Conservation (phyloP, 805 yeast genomes). For the Suhomyces emberorum region DNA sequence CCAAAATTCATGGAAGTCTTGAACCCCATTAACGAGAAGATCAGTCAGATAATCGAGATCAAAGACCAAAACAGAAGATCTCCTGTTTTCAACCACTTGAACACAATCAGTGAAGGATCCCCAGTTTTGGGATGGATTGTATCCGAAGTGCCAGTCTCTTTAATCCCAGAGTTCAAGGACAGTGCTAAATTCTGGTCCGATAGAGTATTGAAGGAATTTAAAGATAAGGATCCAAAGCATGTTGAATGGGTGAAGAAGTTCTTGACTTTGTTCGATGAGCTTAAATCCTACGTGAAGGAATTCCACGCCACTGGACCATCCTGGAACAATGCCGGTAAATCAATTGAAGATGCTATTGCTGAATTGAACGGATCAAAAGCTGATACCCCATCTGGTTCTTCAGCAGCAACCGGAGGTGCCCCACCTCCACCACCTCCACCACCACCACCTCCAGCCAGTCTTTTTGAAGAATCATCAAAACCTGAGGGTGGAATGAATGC, state of each 20-base stretch:
- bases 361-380: slow-evolving; percentile 17
- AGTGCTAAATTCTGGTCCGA: slow-evolving; percentile 94
- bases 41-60: slow-evolving; percentile 54
- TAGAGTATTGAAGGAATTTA: slow-evolving; percentile 80
- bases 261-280: slow-evolving; percentile 60
- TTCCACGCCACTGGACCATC: slow-evolving; percentile 80
- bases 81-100: slow-evolving; percentile 64
- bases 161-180: slow-evolving; percentile 80
- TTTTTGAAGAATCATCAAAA: slow-evolving; percentile 39
- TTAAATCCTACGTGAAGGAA: slow-evolving; percentile 71
- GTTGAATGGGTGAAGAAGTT: slow-evolving; percentile 79
- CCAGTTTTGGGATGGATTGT: slow-evolving; percentile 92
- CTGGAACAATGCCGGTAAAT: slow-evolving; percentile 63
- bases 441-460: slow-evolving; percentile 77
- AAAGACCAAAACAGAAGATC: slow-evolving; percentile 77
- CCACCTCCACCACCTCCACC: slow-evolving; percentile 85
- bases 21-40: slow-evolving; percentile 62
- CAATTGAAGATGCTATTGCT: slow-evolving; percentile 50
- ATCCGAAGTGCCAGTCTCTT: slow-evolving; percentile 68
- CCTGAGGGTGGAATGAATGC: slow-evolving; percentile 66
- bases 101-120: slow-evolving; percentile 83
- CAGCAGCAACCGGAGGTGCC: slow-evolving; percentile 19
- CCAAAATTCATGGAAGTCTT: slow-evolving; percentile 55
- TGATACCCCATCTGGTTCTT: slow-evolving; percentile 14
- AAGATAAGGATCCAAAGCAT: slow-evolving; percentile 64